A percentile compares a stretch with the other conserved stretches of the same genome.
These are phyloP conservation scores for Phascolomyces articulosus DNA, from an alignment of 371 early-diverging fungal species.

Conservation along the genomic window DNA sequence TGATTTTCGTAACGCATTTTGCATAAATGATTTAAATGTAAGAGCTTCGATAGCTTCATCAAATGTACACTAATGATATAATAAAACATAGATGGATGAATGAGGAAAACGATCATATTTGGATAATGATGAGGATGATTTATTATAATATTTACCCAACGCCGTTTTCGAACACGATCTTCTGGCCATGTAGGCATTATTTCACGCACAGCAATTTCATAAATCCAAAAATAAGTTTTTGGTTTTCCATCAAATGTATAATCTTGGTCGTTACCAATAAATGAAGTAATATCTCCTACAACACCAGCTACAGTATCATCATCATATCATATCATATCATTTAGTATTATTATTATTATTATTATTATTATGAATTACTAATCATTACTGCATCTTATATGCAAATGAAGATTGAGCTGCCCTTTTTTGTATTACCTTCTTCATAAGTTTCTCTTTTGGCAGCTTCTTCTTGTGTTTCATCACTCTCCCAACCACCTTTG, in stretches of 20 bases:
- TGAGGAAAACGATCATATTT: not conserved
- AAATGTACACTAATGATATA: slow-evolving; percentile 47
- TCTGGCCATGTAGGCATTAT: slow-evolving; percentile 63
- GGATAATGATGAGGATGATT: not conserved
- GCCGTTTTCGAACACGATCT: slow-evolving; percentile 49
- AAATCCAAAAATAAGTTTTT: slow-evolving; percentile 57
- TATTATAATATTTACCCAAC: slow-evolving; percentile 49
- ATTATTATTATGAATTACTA: no score
- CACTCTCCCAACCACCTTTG: slow-evolving; percentile 73
- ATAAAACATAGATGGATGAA: not conserved
- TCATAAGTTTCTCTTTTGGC: slow-evolving; percentile 67
- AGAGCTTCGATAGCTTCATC: slow-evolving; percentile 55
- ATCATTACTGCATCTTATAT: no score
- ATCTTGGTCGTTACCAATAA: slow-evolving; percentile 53
- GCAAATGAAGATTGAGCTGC: no score
- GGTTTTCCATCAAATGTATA: slow-evolving; percentile 45
- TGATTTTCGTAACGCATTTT: slow-evolving; percentile 39
- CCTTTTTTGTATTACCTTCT: slow-evolving; percentile 48
- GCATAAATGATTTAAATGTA: slow-evolving; percentile 57
- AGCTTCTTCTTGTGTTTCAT: slow-evolving; percentile 61
- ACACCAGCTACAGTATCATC: slow-evolving; percentile 67
- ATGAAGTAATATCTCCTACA: slow-evolving; percentile 41
- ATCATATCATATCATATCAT: no score
- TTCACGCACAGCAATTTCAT: slow-evolving; percentile 56
- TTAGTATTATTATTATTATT: no score